Evolutionary conservation across 495 filamentous ascomycete genomes (phyloP).

Genomic region (Hypoxylon crocopeplum): DNA sequence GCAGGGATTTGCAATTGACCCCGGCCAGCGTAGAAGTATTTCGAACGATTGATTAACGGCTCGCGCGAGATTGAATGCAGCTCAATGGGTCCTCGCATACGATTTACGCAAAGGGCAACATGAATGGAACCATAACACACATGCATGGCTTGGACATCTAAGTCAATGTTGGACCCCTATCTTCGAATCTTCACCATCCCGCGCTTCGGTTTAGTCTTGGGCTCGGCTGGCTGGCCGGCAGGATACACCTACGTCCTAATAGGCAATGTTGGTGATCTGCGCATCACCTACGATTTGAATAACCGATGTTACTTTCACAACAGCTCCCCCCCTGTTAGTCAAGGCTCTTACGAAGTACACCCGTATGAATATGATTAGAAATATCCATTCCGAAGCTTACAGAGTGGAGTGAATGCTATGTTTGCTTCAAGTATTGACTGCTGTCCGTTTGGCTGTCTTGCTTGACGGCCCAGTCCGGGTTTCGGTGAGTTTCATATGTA

Average conservation of each 20-base stretch:
- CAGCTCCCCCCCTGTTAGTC: constrained; percentile 14
- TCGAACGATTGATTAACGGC: constrained; percentile 31
- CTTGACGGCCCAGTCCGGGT: neutral
- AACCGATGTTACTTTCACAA: constrained; percentile 28
- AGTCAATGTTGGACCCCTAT: constrained; percentile 24
- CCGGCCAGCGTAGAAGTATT: constrained; percentile 24
- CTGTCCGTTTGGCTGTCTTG: constrained; percentile 3
- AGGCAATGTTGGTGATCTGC: constrained; percentile 31
- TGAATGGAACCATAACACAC: constrained; percentile 22
- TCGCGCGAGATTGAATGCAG: constrained; percentile 32
- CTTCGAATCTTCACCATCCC: constrained; percentile 14
- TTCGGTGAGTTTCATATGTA: constrained; percentile 31
- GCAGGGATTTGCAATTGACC: constrained; percentile 23
- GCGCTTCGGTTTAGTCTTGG: constrained; percentile 16
- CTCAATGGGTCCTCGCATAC: constrained; percentile 33
- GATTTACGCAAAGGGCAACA: constrained; percentile 6
- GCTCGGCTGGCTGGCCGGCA: too few species aligned
- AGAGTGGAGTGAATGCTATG: constrained; percentile 5
- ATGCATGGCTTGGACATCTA: constrained; percentile 8
- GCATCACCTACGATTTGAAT: constrained; percentile 17
- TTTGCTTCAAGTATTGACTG: constrained; percentile 9
- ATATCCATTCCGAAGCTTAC: constrained; percentile 2
- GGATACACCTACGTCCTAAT: constrained; percentile 2
- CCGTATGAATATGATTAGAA: constrained; percentile 5
- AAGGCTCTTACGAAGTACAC: neutral